Evolutionary conservation across 73 alveolate species (phyloP).

Genomic region (Paramecium biaurelia): DNA sequence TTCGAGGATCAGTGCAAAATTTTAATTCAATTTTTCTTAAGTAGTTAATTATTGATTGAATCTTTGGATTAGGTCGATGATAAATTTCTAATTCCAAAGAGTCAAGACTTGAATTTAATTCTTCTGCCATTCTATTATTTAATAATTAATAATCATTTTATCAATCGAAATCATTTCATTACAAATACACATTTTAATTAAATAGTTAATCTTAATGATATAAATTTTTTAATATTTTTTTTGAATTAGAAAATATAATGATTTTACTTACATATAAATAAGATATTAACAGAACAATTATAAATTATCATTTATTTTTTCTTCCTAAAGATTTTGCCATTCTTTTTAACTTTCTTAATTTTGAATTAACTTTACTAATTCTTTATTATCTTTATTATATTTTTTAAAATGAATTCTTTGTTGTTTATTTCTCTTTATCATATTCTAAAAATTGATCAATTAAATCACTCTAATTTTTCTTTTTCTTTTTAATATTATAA

Average conservation of each 20-base stretch:
- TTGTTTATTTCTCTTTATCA: neutral
- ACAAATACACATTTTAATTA: neutral
- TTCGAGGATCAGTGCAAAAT: constrained; percentile 14
- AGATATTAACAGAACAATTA: neutral
- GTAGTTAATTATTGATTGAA: neutral
- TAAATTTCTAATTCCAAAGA: constrained; percentile 17
- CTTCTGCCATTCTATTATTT: neutral
- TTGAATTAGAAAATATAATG: neutral
- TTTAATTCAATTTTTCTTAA: constrained; percentile 1
- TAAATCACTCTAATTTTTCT: neutral
- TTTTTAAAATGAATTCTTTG: neutral
- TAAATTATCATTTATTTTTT: neutral
- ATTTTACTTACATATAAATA: neutral
- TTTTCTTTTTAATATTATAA: neutral
- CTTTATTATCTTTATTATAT: neutral
- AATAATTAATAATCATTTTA: neutral
- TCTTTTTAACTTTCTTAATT: neutral
- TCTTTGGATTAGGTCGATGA: constrained; percentile 23
- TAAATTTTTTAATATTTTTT: neutral
- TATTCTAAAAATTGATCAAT: constrained; percentile 14
- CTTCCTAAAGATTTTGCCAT: constrained; percentile 28
- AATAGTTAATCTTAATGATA: neutral
- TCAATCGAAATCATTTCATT: neutral
- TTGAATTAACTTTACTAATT: constrained; percentile 16
- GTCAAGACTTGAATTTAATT: constrained; percentile 18